phyloP scores from a whole-genome alignment of 306 rosid genomes.

The Macrotyloma uniflorum region DNA sequence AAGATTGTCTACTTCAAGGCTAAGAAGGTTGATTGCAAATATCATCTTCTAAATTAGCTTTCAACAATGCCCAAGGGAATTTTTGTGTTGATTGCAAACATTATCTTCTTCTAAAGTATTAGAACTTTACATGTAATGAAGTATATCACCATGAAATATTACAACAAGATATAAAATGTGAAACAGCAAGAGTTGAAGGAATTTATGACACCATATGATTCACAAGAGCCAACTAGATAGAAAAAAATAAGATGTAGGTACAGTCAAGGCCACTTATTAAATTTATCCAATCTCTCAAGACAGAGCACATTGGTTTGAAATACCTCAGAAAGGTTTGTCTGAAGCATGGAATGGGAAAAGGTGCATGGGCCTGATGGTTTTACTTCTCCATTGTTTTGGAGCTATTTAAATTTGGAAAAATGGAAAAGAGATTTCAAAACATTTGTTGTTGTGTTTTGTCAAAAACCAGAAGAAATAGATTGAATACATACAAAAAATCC shows the following conservation, averaged over 20 bases:
- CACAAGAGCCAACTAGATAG: background rate
- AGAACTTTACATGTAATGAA: background rate
- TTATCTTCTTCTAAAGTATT: background rate
- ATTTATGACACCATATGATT: background rate
- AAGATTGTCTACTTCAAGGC: background rate
- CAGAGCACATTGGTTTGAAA: background rate
- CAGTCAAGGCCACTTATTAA: background rate
- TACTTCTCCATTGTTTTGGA: background rate
- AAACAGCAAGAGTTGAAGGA: background rate
- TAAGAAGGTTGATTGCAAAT: background rate
- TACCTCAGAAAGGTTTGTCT: background rate
- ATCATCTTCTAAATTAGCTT: no score
- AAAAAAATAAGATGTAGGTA: background rate
- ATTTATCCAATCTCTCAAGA: background rate
- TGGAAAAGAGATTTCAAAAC: background rate
- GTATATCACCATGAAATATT: background rate
- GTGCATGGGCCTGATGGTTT: background rate
- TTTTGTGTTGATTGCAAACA: background rate
- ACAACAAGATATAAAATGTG: background rate
- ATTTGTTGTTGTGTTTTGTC: background rate
- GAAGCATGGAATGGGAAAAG: conserved; percentile 9
- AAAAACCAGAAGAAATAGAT: background rate
- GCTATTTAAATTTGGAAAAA: background rate
- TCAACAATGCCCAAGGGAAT: background rate
- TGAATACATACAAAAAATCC: background rate